Percentiles rank a stretch among this genome's conserved stretches.
These are phyloP conservation scores for Daldinia concentrica DNA, from an alignment of 495 filamentous ascomycete genomes.

Conservation along the genomic window DNA sequence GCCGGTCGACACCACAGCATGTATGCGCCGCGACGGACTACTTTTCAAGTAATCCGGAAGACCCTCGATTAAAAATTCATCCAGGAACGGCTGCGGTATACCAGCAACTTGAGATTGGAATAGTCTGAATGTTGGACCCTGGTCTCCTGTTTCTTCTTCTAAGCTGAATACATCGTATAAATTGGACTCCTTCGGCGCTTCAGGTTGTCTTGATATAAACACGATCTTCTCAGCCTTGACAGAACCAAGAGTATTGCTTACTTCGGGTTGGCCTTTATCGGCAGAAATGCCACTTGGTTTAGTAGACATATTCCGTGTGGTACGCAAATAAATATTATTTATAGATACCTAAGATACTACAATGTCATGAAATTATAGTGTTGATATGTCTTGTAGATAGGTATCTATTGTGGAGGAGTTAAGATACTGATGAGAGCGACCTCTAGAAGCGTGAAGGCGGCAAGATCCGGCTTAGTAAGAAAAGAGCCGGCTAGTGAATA, in stretches of 20 bases:
- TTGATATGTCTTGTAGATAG: background rate
- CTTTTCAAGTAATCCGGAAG: constrained; percentile 51
- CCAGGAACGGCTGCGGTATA: constrained; percentile 48
- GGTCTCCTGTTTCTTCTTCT: constrained; percentile 37
- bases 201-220: constrained; percentile 36
- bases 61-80: constrained; percentile 42
- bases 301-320: constrained; percentile 19
- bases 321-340: background rate
- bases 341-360: no score
- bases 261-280: constrained; percentile 10
- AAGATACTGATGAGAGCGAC: background rate
- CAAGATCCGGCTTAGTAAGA: constrained; percentile 19
- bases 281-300: constrained; percentile 15
- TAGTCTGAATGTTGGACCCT: constrained; percentile 44
- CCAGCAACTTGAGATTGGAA: constrained; percentile 23
- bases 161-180: constrained; percentile 52
- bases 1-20: constrained; percentile 75
- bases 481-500: background rate
- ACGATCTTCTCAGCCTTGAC: constrained; percentile 50
- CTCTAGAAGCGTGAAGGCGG: background rate
- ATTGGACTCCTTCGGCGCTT: background rate
- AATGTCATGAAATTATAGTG: background rate
- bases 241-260: constrained; percentile 6
- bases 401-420: no score
- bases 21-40: constrained; percentile 48